Evolutionary conservation across 352 stramenopile species (phyloP).

Genomic region (Sclerospora graminicola): DNA sequence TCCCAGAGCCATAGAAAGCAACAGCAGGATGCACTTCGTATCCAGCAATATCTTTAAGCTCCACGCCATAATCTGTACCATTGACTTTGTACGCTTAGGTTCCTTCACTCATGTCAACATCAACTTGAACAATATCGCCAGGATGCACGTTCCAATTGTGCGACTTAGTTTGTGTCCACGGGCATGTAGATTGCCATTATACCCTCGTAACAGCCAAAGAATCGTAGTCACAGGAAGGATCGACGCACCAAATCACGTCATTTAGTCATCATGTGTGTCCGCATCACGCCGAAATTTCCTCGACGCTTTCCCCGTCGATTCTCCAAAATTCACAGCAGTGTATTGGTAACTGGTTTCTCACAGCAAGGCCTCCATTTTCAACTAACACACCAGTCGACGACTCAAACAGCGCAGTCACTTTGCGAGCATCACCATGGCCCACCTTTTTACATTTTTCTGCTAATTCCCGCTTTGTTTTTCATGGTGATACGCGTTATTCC

Average conservation of each 20-base stretch:
- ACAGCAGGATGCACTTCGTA: slow-evolving; percentile 82
- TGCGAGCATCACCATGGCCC: slow-evolving; percentile 42
- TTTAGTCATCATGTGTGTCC: slow-evolving; percentile 87
- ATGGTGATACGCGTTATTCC: slow-evolving; percentile 33
- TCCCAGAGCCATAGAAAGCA: slow-evolving; percentile 82
- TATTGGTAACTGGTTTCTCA: slow-evolving; percentile 74
- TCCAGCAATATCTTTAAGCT: slow-evolving; percentile 71
- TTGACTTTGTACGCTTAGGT: too few relatives aligned
- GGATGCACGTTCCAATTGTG: slow-evolving; percentile 84
- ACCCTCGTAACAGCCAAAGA: slow-evolving; percentile 87
- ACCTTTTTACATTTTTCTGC: slow-evolving; percentile 29
- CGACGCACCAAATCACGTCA: slow-evolving; percentile 87
- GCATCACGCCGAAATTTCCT: slow-evolving; percentile 86
- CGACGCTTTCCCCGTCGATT: slow-evolving; percentile 64
- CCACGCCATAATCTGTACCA: slow-evolving; percentile 77
- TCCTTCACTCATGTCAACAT: too few relatives aligned
- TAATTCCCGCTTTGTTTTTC: slow-evolving; percentile 31
- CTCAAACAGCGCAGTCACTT: too few relatives aligned
- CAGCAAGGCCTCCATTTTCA: slow-evolving; percentile 61
- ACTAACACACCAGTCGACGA: slow-evolving; percentile 66
- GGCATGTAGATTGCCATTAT: too few relatives aligned
- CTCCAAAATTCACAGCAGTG: slow-evolving; percentile 63
- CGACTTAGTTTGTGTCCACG: too few relatives aligned
- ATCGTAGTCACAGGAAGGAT: slow-evolving; percentile 81
- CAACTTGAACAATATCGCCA: slow-evolving; percentile 76